Conservation (phyloP, 1,284 basidiomycete species). For the Trichosporon sp. region DNA sequence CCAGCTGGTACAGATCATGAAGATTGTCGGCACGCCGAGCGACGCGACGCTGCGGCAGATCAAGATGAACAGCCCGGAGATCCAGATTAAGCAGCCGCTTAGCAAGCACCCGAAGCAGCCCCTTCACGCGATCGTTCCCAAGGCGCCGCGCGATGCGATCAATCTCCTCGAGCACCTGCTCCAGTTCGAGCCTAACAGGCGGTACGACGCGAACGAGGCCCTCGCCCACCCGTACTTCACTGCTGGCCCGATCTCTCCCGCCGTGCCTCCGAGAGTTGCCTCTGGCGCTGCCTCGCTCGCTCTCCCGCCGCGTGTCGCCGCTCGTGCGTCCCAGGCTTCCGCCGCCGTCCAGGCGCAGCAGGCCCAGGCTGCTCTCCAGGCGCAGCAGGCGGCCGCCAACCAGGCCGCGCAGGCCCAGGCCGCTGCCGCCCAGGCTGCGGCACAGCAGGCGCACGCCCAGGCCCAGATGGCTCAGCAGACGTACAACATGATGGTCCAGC, state of each 20-base stretch:
- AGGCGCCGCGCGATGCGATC: conserved; percentile 87
- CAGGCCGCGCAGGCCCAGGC: conserved; percentile 55
- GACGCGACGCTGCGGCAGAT: conserved; percentile 88
- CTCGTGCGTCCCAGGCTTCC: conserved; percentile 46
- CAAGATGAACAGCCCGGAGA: conserved; percentile 91
- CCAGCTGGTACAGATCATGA: conserved; percentile 95
- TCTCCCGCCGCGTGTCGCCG: conserved; percentile 49
- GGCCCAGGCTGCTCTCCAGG: conserved; percentile 29
- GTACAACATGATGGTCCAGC: conserved; percentile 33
- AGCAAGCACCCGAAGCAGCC: conserved; percentile 90
- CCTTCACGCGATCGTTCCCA: conserved; percentile 84
- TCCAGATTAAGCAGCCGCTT: conserved; percentile 63
- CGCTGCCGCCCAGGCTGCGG: conserved; percentile 45
- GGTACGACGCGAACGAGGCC: conserved; percentile 89
- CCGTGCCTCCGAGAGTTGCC: conserved; percentile 41
- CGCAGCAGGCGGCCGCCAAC: conserved; percentile 37
- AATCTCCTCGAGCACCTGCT: conserved; percentile 93
- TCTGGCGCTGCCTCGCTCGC: conserved; percentile 46
- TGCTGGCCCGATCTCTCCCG: conserved; percentile 44
- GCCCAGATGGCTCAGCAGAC: conserved; percentile 47
- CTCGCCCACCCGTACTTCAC: conserved; percentile 93
- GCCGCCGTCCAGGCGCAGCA: conserved; percentile 37
- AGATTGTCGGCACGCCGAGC: conserved; percentile 93
- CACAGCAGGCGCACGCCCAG: conserved; percentile 54
- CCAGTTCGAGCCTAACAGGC: conserved; percentile 92